These are phyloP conservation scores for Neocallimastix lanati DNA, from an alignment of 192 early-diverging fungal species.

Conservation along the genomic window DNA sequence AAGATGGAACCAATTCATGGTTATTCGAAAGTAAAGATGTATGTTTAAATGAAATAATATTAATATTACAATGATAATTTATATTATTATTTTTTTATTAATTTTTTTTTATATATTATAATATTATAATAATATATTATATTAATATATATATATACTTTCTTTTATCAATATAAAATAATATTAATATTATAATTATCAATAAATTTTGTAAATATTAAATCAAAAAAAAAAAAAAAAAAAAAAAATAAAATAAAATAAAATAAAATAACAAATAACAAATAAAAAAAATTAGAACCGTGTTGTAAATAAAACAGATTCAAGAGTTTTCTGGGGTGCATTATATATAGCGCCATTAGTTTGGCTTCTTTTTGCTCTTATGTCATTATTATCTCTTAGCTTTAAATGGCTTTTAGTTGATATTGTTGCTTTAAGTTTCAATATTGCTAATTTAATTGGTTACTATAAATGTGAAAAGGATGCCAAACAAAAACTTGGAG, in stretches of 20 bases:
- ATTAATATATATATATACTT: too few relatives aligned
- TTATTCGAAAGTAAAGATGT: constrained; percentile 86
- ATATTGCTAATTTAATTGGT: constrained; percentile 80
- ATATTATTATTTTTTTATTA: too few relatives aligned
- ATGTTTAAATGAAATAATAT: too few relatives aligned
- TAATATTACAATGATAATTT: too few relatives aligned
- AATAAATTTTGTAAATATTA: too few relatives aligned
- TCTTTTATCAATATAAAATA: too few relatives aligned
- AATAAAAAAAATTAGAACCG: constrained; percentile 30
- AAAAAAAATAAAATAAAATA: too few relatives aligned
- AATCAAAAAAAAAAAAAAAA: too few relatives aligned
- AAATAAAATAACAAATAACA: too few relatives aligned
- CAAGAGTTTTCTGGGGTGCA: constrained; percentile 79
- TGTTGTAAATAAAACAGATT: constrained; percentile 65
- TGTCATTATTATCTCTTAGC: constrained; percentile 50
- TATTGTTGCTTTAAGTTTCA: constrained; percentile 65
- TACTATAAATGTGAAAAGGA: constrained; percentile 10
- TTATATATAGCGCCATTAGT: constrained; percentile 69
- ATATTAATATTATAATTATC: too few relatives aligned
- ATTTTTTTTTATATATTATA: too few relatives aligned
- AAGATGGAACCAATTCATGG: constrained; percentile 91
- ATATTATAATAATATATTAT: too few relatives aligned
- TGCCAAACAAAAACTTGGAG: constrained; percentile 14
- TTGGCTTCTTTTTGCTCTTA: constrained; percentile 69
- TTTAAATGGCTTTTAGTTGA: constrained; percentile 74